Evolutionary conservation across 148 eudicot species (phyloP), one percentile per base, ranked within the genome.

Genomic region (Simmondsia chinensis): DNA sequence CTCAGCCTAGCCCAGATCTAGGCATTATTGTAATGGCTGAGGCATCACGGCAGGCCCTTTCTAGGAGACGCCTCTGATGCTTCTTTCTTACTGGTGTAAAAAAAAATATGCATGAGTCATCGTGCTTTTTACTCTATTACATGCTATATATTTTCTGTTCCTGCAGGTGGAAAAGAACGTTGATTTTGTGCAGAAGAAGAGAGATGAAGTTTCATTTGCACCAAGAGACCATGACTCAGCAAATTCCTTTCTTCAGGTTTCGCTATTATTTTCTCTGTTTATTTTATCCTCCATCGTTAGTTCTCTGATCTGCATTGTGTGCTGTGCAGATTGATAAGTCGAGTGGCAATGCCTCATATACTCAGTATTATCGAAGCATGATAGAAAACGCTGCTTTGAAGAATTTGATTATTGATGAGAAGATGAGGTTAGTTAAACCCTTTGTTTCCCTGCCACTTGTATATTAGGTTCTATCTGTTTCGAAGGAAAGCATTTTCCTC

Each of bases 231-330:
- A 75, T 44, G 79, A 70, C 50, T 68, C 80, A 15, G 84, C 75
- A 14, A 81, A 86, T 33, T 63, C 71, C 37, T 93, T 93, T 71
- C 75, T 82, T 50, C 96, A 82, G 99, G 99, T 86, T 52, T 30
- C 23, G 12, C 11, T 25, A 57, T 23, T 29, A 23, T 33, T 57
- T 3, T 50, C 50, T 33, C 17, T 50, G 24, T 38, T 20, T 42
- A 26, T 30, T 16, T 17, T 33, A 24, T 35, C 41, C 42, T 20
- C 11, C 26, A 8, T 24, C 39, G 19, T 50, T 12, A 12, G 24
- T 8, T 10, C 22, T 26, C 3, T 50, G 17, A 32, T 43, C 32
- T 58, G 13, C 41, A 33, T 51, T 55, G 56, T 16, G 58, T 47
- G 13, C 15, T 46, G 16, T 61, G 59, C 82, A 93, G 99, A 20